Evolutionary conservation across 306 rosid species (phyloP).

Genomic region (Begonia peltatifolia): DNA sequence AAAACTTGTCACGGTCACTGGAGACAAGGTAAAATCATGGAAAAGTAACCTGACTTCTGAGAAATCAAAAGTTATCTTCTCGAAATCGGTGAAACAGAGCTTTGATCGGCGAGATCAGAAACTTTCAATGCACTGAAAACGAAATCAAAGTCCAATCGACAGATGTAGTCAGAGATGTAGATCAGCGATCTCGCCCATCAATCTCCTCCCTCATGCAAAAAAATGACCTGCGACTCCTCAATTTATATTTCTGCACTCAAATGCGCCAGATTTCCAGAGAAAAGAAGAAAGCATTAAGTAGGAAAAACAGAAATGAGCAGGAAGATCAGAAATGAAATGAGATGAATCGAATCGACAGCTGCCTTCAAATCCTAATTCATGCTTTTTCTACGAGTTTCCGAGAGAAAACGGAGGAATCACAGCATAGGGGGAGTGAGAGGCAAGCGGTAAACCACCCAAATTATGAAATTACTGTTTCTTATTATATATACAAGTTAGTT

Average conservation of each 20-base stretch:
- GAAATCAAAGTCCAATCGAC: constrained; percentile 14
- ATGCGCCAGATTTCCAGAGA: neutral
- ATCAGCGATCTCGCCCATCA: constrained; percentile 9
- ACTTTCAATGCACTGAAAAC: constrained; percentile 25
- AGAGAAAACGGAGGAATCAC: constrained; percentile 6
- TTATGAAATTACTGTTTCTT: constrained; percentile 8
- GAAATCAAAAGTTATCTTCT: constrained; percentile 22
- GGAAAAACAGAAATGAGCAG: neutral
- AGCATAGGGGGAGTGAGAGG: constrained; percentile 3
- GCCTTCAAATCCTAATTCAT: too few species aligned
- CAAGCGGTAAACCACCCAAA: constrained; percentile 24
- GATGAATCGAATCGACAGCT: too few species aligned
- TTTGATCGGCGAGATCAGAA: constrained; percentile 14
- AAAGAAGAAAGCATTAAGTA: neutral
- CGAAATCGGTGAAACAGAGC: constrained; percentile 23
- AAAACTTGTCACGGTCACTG: neutral
- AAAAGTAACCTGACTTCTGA: constrained; percentile 4
- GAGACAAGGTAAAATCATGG: neutral
- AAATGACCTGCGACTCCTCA: neutral
- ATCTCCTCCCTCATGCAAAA: neutral
- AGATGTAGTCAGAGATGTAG: constrained; percentile 4
- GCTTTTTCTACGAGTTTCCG: neutral
- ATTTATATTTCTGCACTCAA: too few species aligned
- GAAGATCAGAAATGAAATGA: neutral
- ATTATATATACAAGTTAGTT: too few species aligned